Percentiles rank a stretch among this genome's conserved stretches.
These are phyloP conservation scores for Thymus quinquecostatus DNA, from an alignment of 257 asterid genomes.

Conservation along the genomic window DNA sequence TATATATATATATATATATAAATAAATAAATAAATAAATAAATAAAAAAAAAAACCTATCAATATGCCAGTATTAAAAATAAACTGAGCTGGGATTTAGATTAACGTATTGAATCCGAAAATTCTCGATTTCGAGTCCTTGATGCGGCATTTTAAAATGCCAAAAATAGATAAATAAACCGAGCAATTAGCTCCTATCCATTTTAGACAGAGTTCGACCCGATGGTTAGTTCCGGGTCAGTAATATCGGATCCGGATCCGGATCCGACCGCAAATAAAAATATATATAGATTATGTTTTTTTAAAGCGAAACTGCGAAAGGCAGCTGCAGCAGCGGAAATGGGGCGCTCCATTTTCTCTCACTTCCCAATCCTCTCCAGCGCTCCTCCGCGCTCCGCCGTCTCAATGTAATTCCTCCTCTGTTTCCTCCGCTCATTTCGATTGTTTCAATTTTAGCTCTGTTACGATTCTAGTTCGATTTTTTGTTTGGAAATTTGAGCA, in stretches of 20 bases:
- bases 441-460: conserved; percentile 10
- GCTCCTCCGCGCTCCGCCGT: conserved; percentile 57
- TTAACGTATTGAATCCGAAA: too few species aligned
- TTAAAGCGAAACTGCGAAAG: conserved; percentile 3
- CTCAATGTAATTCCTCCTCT: conserved; percentile 40
- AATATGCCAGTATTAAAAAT: too few species aligned
- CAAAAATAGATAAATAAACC: too few species aligned
- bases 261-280: background rate
- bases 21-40: too few species aligned
- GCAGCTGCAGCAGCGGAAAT: conserved; percentile 38
- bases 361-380: conserved; percentile 54
- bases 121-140: too few species aligned
- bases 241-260: too few species aligned
- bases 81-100: too few species aligned
- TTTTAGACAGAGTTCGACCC: too few species aligned
- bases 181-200: too few species aligned
- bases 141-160: too few species aligned
- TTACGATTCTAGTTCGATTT: background rate
- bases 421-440: background rate
- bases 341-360: conserved; percentile 73
- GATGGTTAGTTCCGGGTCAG: background rate
- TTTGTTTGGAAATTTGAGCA: conserved; percentile 28
- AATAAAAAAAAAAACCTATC: too few species aligned
- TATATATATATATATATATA: too few species aligned
- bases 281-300: background rate